phyloP scores from a whole-genome alignment of 176 grass and related monocot species.

The Eragrostis nindensis region DNA sequence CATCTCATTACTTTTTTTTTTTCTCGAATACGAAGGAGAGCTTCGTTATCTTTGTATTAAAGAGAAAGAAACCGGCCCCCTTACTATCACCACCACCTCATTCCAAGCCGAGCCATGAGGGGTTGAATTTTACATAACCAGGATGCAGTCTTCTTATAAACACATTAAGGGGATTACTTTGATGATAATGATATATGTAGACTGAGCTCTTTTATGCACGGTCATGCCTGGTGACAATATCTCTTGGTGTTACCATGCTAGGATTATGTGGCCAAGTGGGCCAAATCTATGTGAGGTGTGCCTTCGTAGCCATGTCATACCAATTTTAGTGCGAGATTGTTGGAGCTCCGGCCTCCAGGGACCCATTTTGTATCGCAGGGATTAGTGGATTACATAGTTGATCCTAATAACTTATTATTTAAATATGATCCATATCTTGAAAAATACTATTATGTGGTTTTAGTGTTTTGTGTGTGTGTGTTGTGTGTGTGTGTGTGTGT shows the following conservation, averaged over 20 bases:
- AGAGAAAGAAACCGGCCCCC: too few species aligned
- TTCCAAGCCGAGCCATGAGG: too few species aligned
- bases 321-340: background rate
- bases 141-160: too few species aligned
- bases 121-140: too few species aligned
- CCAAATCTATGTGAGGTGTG: slow-evolving; percentile 5
- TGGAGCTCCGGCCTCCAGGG: background rate
- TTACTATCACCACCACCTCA: too few species aligned
- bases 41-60: too few species aligned
- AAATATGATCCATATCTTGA: background rate
- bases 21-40: background rate
- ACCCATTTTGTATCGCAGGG: background rate
- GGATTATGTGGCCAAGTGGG: background rate
- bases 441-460: background rate
- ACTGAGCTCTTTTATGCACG: background rate
- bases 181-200: too few species aligned
- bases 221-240: background rate
- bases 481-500: too few species aligned
- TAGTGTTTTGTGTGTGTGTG: background rate
- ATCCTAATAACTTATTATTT: background rate
- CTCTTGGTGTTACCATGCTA: background rate
- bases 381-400: background rate
- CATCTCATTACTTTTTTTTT: background rate
- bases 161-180: too few species aligned
- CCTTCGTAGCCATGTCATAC: background rate